phyloP scores from a whole-genome alignment of 2,329 filamentous ascomycete species.

The Claviceps pusilla region DNA sequence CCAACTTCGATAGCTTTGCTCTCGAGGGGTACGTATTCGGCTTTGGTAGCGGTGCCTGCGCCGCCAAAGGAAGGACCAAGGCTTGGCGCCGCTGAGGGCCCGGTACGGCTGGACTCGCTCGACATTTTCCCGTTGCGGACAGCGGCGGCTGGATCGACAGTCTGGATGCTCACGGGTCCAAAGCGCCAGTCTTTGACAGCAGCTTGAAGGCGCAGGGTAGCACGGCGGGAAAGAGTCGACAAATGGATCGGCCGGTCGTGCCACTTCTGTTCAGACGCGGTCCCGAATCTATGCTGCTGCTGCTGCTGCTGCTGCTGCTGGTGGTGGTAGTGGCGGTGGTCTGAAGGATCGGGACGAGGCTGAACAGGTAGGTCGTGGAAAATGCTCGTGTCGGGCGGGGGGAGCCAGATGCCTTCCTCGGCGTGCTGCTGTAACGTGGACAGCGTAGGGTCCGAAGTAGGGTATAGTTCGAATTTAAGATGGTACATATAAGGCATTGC shows the following conservation, averaged over 20 bases:
- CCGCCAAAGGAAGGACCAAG: conserved; percentile 40
- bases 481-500: conserved; percentile 51
- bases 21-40: conserved; percentile 57
- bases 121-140: conserved; percentile 16
- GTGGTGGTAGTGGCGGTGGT: conserved; percentile 8
- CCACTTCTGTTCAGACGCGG: conserved; percentile 26
- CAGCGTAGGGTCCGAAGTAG: conserved; percentile 23
- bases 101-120: conserved; percentile 24
- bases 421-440: conserved; percentile 5
- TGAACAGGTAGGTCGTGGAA: conserved; percentile 43
- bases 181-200: conserved; percentile 64
- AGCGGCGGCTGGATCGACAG: conserved; percentile 49
- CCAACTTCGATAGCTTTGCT: conserved; percentile 62
- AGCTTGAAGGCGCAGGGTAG: conserved; percentile 31
- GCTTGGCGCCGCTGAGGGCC: conserved; percentile 34
- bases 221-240: conserved; percentile 27
- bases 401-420: conserved; percentile 31
- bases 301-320: conserved; percentile 3
- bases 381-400: conserved; percentile 31
- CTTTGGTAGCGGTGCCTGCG: conserved; percentile 67
- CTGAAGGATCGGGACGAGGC: conserved; percentile 14
- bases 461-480: conserved; percentile 51
- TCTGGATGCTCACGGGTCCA: conserved; percentile 61
- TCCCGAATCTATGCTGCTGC: conserved; percentile 16
- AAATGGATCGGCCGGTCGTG: conserved; percentile 25